Evolutionary conservation across 192 early-diverging fungal species (phyloP).

Genomic region (Umbelopsis sp.): DNA sequence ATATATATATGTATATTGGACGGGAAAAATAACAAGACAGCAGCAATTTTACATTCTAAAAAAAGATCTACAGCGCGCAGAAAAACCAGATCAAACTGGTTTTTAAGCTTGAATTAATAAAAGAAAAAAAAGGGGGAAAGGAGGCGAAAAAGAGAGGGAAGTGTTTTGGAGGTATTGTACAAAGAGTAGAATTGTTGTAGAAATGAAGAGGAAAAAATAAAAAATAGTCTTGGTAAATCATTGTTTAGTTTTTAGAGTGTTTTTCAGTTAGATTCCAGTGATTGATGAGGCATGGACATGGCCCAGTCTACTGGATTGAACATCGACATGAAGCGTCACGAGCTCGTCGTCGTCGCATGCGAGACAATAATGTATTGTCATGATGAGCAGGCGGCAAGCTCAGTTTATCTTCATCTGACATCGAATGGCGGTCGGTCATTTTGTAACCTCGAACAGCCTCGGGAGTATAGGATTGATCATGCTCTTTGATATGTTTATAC

Average conservation of each 20-base stretch:
- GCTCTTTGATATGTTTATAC: background rate
- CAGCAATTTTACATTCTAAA: slow-evolving; percentile 8
- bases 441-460: slow-evolving; percentile 5
- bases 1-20: background rate
- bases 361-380: background rate
- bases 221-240: background rate
- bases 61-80: slow-evolving; percentile 4
- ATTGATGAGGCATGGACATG: background rate
- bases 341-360: background rate
- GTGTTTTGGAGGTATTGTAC: background rate
- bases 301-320: background rate
- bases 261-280: background rate
- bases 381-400: background rate
- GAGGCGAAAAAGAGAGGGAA: background rate
- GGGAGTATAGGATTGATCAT: background rate
- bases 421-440: background rate
- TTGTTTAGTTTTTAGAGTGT: background rate
- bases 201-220: background rate
- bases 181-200: background rate
- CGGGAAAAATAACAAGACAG: background rate
- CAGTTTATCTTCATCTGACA: background rate
- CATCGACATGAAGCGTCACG: background rate
- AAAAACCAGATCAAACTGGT: background rate
- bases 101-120: background rate
- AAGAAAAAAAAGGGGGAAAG: background rate